A percentile compares a stretch with the other conserved stretches of the same genome.
Evolutionary conservation across 2,329 filamentous ascomycete species (phyloP).

Genomic region (Sclerotinia spermophila): DNA sequence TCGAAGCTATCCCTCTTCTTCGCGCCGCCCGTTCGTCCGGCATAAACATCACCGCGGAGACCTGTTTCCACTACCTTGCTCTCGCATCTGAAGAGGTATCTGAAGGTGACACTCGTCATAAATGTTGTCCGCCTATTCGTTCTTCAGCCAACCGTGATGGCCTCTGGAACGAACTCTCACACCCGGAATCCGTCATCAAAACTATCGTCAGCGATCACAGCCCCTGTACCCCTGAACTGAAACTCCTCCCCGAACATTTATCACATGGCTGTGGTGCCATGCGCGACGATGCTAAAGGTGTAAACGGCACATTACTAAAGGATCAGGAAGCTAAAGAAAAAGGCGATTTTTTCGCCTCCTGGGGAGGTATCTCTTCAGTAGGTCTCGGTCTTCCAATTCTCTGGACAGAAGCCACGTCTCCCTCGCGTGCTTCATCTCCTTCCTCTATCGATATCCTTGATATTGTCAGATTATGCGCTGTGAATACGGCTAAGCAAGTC

Average conservation of each 20-base stretch:
- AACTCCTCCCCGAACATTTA: constrained; percentile 72
- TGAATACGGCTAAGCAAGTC: constrained; percentile 84
- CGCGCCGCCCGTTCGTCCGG: constrained; percentile 58
- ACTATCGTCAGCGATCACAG: constrained; percentile 96
- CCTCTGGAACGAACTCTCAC: constrained; percentile 77
- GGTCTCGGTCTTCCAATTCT: constrained; percentile 89
- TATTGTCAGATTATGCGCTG: constrained; percentile 79
- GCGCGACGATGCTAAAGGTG: constrained; percentile 25
- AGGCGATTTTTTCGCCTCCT: constrained; percentile 93
- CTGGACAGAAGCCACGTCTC: constrained; percentile 49
- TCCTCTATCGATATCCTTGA: constrained; percentile 54
- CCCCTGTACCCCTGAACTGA: constrained; percentile 91
- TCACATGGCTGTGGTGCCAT: constrained; percentile 36
- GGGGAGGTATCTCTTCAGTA: constrained; percentile 94
- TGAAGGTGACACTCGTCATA: constrained; percentile 67
- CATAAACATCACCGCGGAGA: constrained; percentile 71
- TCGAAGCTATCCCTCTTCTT: constrained; percentile 64
- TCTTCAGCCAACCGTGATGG: constrained; percentile 55
- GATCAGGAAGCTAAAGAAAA: constrained; percentile 42
- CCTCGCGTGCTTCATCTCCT: constrained; percentile 29
- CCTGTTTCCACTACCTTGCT: constrained; percentile 71
- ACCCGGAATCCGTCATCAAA: constrained; percentile 72
- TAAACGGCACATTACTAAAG: constrained; percentile 28
- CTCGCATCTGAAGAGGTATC: constrained; percentile 63
- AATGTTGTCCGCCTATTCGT: constrained; percentile 71